Evolutionary conservation across 2,329 filamentous ascomycete genomes (phyloP), one percentile per base, ranked within the genome.

Genomic region (Xylaria sp.): DNA sequence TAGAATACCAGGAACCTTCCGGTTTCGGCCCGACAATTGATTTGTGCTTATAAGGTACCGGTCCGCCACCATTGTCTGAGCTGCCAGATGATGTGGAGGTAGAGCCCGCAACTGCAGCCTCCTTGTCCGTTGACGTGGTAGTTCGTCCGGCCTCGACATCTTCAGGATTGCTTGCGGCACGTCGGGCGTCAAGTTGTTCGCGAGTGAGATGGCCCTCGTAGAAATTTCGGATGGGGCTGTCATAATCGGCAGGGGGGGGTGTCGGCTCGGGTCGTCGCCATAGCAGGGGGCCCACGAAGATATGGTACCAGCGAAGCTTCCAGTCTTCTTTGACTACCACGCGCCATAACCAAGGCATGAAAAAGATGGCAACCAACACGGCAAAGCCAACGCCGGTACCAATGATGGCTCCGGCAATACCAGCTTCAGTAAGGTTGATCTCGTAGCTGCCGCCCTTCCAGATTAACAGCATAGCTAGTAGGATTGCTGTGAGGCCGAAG

Each of bases 391-490:
- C 79, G 61, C 83, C 83, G 21, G 82, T 77, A 42, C 81, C 84
- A 35, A 88, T 74, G 31, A 86, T 85, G 56, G 84, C 80, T 57
- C 84, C 84, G 15, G 79, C 79, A 25, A 86, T 78, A 69, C 83
- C 76, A 4, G 74, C 74, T 23, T 82, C 78, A 42, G 76, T 81
- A 37, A 88, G 77, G 9, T 79, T 78, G 63, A 87, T 73, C 50
- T 74, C 69, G 69, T 80, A 80, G 64, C 71, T 73, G 40, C 78
- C 81, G 37, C 81, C 82, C 74, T 83, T 83, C 81, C 80, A 83
- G 65, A 89, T 80, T 60, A 91, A 84, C 63, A 90, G 84, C 72
- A 91, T 84, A 69, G 80, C 79, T 14, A 87, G 77, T 11, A 87
- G 79, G 17, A 79, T 79, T 14, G 81, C 80, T 0, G 85, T 85